Conservation (phyloP, 768 basidiomycete genomes). For the Sarcodon sp. region DNA sequence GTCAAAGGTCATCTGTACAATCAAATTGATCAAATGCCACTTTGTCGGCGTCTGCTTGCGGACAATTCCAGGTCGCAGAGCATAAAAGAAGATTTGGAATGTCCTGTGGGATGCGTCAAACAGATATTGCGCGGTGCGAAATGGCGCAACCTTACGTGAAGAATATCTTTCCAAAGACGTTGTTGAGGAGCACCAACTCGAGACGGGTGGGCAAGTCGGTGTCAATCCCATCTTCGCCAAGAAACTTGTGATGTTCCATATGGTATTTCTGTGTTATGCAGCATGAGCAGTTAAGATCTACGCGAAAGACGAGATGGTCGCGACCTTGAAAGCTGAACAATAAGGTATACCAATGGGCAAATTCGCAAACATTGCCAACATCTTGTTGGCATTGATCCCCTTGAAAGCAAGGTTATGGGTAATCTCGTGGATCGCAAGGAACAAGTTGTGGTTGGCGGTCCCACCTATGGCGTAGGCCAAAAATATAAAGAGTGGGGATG, state of each 20-base stretch:
- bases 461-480: constrained; percentile 83
- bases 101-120: constrained; percentile 36
- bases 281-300: background rate
- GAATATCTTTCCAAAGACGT: constrained; percentile 95
- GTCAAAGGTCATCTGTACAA: constrained; percentile 61
- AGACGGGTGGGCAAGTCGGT: constrained; percentile 85
- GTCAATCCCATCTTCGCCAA: constrained; percentile 94
- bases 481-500: constrained; percentile 61
- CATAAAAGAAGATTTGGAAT: constrained; percentile 98
- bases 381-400: constrained; percentile 70
- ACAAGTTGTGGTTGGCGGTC: constrained; percentile 94
- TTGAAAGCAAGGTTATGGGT: constrained; percentile 95
- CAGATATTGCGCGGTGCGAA: background rate
- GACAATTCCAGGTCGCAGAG: constrained; percentile 88
- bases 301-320: constrained; percentile 3
- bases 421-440: constrained; percentile 97
- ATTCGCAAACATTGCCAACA: constrained; percentile 85
- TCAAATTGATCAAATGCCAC: constrained; percentile 80
- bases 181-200: constrained; percentile 81
- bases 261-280: constrained; percentile 57
- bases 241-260: constrained; percentile 90
- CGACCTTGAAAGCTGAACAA: constrained; percentile 87
- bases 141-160: constrained; percentile 59
- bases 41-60: constrained; percentile 66
- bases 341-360: constrained; percentile 92